phyloP scores from a whole-genome alignment of 2,329 filamentous ascomycete species.

The Aspergillus fumigatus region DNA sequence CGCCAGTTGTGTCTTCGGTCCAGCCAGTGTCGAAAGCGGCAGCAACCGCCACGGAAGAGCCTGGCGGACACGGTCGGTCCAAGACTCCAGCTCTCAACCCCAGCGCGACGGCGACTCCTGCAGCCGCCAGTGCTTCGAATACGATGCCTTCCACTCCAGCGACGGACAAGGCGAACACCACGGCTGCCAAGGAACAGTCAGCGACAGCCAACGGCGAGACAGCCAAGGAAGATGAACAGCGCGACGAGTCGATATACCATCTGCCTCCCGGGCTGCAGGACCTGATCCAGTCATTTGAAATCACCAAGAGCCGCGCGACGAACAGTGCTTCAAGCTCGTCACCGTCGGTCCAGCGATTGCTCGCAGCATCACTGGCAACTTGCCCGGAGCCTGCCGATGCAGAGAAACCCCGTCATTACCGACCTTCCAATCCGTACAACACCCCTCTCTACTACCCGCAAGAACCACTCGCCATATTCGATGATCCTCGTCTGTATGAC shows the following conservation, averaged over 20 bases:
- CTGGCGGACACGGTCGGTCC: constrained; percentile 33
- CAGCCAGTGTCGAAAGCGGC: constrained; percentile 43
- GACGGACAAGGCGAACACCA: constrained; percentile 43
- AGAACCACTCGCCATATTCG: constrained; percentile 85
- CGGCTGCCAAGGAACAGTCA: constrained; percentile 36
- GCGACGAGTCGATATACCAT: constrained; percentile 84
- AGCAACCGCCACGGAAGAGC: constrained; percentile 39
- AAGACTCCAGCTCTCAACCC: constrained; percentile 51
- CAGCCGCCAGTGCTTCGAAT: constrained; percentile 32
- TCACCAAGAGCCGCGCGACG: constrained; percentile 65
- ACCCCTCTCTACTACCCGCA: constrained; percentile 83
- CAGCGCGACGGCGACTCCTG: constrained; percentile 32
- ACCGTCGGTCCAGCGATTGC: constrained; percentile 66
- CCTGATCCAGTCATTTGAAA: constrained; percentile 84
- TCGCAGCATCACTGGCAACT: constrained; percentile 67
- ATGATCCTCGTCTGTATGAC: constrained; percentile 80
- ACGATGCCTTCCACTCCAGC: constrained; percentile 45
- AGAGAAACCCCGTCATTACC: constrained; percentile 78
- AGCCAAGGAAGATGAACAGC: constrained; percentile 42
- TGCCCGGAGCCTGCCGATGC: constrained; percentile 74
- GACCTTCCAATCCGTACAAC: constrained; percentile 74
- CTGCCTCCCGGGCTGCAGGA: constrained; percentile 85
- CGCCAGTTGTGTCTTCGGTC: constrained; percentile 48
- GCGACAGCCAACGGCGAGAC: constrained; percentile 45
- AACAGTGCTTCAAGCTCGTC: constrained; percentile 48